These are phyloP conservation scores for Populus hybrid DNA, from an alignment of 441 rosid species.

Conservation along the genomic window DNA sequence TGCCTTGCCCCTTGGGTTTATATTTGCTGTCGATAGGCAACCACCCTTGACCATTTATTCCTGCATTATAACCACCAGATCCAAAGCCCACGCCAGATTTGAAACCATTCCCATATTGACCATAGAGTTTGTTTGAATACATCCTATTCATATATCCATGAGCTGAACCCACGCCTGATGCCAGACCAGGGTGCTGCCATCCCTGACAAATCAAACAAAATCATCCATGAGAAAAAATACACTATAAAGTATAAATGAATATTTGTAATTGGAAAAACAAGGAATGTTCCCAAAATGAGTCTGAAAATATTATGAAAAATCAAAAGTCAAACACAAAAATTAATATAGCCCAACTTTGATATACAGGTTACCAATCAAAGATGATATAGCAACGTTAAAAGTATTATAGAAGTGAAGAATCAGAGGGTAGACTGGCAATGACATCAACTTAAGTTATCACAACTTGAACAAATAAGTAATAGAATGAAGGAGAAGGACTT, in stretches of 20 bases:
- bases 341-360: not conserved
- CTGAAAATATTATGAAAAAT: not conserved
- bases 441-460: too few relatives aligned
- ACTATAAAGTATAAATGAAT: not conserved
- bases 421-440: not conserved
- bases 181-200: slow-evolving; percentile 47
- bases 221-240: not conserved
- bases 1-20: slow-evolving; percentile 65
- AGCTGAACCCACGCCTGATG: slow-evolving; percentile 50
- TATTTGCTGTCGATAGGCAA: slow-evolving; percentile 53
- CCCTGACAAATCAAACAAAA: slow-evolving; percentile 32
- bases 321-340: not conserved
- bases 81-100: slow-evolving; percentile 69
- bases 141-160: slow-evolving; percentile 59
- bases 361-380: not conserved
- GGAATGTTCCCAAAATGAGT: not conserved
- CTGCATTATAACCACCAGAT: slow-evolving; percentile 58
- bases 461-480: too few relatives aligned
- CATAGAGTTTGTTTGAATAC: slow-evolving; percentile 62
- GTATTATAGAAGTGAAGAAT: not conserved
- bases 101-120: slow-evolving; percentile 61
- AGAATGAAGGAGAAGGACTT: not conserved
- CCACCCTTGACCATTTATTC: slow-evolving; percentile 67
- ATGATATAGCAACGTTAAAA: not conserved
- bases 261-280: not conserved